Evolutionary conservation across 1,284 basidiomycete species (phyloP).

Genomic region (Apiotrichum montevideense): DNA sequence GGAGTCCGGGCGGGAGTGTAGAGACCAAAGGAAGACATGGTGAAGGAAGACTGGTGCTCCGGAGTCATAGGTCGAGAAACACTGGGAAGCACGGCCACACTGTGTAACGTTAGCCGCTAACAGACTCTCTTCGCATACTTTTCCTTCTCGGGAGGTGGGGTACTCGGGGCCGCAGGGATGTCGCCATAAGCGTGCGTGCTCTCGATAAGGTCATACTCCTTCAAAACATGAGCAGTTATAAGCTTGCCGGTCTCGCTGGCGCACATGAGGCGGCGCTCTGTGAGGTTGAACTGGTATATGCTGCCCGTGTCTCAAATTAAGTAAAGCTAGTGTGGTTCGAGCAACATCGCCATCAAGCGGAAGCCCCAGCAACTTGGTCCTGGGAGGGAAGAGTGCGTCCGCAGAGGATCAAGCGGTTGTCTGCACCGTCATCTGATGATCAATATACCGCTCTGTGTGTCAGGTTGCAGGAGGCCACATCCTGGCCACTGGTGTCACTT

Average conservation of each 20-base stretch:
- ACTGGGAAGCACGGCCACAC: not conserved
- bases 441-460: too few relatives aligned
- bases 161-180: not conserved
- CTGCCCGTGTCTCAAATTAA: not conserved
- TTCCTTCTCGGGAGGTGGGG: not conserved
- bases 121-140: not conserved
- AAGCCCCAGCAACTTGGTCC: too few relatives aligned
- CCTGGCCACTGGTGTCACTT: too few relatives aligned
- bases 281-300: constrained; percentile 1
- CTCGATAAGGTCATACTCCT: not conserved
- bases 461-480: too few relatives aligned
- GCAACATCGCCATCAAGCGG: too few relatives aligned
- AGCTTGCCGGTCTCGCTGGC: not conserved
- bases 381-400: too few relatives aligned
- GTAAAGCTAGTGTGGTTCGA: too few relatives aligned
- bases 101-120: not conserved
- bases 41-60: not conserved
- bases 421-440: too few relatives aligned
- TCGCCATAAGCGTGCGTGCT: not conserved
- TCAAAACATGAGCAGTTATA: not conserved
- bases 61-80: not conserved
- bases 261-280: constrained; percentile 1
- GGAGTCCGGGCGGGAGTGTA: constrained; percentile 1
- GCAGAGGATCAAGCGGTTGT: too few relatives aligned
- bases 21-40: not conserved